These are phyloP conservation scores for Trypanosoma mega DNA, from an alignment of 208 protist genomes.

Conservation along the genomic window DNA sequence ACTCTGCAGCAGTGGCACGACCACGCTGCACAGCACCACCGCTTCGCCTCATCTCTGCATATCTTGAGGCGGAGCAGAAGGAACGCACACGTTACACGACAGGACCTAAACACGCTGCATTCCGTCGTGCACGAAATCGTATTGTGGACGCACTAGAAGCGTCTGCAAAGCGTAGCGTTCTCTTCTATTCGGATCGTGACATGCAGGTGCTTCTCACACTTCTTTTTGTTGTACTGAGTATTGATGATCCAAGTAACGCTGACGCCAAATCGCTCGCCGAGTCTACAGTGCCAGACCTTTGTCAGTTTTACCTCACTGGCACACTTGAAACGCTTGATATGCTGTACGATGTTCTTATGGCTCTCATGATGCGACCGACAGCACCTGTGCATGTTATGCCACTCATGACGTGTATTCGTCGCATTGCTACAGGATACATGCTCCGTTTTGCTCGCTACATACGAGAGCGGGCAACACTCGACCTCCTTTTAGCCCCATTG, in stretches of 20 bases:
- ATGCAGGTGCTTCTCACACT: conserved; percentile 81
- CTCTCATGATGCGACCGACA: conserved; percentile 71
- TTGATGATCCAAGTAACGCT: conserved; percentile 77
- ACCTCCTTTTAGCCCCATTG: conserved; percentile 74
- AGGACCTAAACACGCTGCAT: conserved; percentile 49
- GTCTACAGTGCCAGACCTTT: conserved; percentile 65
- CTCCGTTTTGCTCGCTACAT: conserved; percentile 74
- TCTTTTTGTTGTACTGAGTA: conserved; percentile 80
- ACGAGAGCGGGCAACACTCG: conserved; percentile 48
- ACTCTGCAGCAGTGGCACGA: conserved; percentile 39
- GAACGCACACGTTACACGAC: conserved; percentile 68
- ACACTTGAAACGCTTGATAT: conserved; percentile 81
- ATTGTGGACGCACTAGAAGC: conserved; percentile 81
- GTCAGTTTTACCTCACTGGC: conserved; percentile 68
- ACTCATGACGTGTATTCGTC: conserved; percentile 73
- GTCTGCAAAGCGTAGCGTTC: conserved; percentile 62
- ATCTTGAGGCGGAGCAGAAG: conserved; percentile 66
- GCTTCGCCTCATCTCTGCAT: conserved; percentile 51
- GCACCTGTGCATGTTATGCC: conserved; percentile 82
- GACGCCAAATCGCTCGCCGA: conserved; percentile 60
- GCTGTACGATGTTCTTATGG: conserved; percentile 84
- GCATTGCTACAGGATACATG: conserved; percentile 74
- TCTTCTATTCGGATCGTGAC: conserved; percentile 83
- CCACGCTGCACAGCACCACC: conserved; percentile 49
- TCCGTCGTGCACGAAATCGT: conserved; percentile 79